A percentile compares a stretch with the other conserved stretches of the same genome.
Conservation (phyloP, 2,329 filamentous ascomycete genomes). For the Ophiostoma sp. region DNA sequence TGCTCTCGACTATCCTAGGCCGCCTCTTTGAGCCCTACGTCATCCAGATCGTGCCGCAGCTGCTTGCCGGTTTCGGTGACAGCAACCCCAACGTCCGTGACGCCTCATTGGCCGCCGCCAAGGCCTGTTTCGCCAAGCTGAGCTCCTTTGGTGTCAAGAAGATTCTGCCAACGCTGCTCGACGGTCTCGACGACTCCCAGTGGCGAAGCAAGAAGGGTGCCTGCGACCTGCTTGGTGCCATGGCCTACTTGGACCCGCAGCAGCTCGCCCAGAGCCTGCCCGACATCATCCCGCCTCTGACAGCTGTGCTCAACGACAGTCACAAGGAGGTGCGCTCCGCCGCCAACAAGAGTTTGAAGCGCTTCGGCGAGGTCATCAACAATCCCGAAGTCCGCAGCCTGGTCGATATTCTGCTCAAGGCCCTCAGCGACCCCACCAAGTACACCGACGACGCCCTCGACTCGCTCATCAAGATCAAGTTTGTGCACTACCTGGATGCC, state of each 20-base stretch:
- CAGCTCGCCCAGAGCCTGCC: constrained; percentile 90
- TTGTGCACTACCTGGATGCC: constrained; percentile 96
- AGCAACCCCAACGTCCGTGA: constrained; percentile 85
- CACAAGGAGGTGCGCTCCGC: constrained; percentile 94
- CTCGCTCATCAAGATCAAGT: constrained; percentile 94
- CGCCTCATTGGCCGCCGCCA: constrained; percentile 87
- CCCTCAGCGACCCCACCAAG: constrained; percentile 94
- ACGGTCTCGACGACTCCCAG: constrained; percentile 90
- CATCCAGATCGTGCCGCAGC: constrained; percentile 89
- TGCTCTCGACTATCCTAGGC: constrained; percentile 82
- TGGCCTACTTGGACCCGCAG: constrained; percentile 97
- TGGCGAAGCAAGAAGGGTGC: constrained; percentile 99
- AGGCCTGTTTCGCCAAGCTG: constrained; percentile 87
- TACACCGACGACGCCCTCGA: constrained; percentile 95
- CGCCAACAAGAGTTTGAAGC: constrained; percentile 93
- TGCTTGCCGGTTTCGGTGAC: constrained; percentile 88
- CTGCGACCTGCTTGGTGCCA: constrained; percentile 92
- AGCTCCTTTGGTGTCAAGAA: constrained; percentile 96
- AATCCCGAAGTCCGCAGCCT: constrained; percentile 96
- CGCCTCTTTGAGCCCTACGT: constrained; percentile 94
- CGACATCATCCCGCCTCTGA: constrained; percentile 94
- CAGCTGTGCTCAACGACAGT: constrained; percentile 90
- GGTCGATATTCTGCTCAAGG: constrained; percentile 89
- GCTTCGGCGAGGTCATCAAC: constrained; percentile 96
- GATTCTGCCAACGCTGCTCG: constrained; percentile 85